Evolutionary conservation across 1,284 basidiomycete species (phyloP).

Genomic region (Coniferiporia weirii): DNA sequence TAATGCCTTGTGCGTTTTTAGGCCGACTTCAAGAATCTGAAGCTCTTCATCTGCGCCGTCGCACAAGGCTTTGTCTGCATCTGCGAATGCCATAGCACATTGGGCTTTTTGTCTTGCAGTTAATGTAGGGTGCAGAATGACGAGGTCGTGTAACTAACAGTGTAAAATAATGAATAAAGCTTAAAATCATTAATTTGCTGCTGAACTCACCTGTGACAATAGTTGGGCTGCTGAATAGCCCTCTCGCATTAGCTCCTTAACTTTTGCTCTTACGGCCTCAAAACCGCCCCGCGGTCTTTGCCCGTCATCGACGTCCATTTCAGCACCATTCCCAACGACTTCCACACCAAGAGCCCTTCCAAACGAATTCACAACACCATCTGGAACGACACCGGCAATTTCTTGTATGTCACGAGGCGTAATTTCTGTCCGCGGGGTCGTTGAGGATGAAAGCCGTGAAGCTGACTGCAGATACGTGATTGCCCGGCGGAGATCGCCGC

Average conservation of each 20-base stretch:
- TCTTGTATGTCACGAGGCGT: conserved; percentile 82
- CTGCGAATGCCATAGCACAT: conserved; percentile 84
- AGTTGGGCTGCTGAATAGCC: conserved; percentile 94
- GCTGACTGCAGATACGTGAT: conserved; percentile 99
- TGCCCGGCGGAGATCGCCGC: conserved; percentile 94
- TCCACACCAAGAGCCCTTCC: conserved; percentile 77
- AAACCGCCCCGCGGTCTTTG: conserved; percentile 46
- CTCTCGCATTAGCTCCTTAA: conserved; percentile 74
- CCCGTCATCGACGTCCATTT: conserved; percentile 46
- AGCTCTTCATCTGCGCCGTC: conserved; percentile 99
- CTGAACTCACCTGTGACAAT: conserved; percentile 68
- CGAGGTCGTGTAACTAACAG: conserved; percentile 81
- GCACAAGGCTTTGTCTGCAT: conserved; percentile 93
- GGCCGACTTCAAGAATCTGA: conserved; percentile 85
- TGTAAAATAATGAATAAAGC: not conserved
- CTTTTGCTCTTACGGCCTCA: conserved; percentile 65
- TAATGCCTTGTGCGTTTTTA: conserved; percentile 69
- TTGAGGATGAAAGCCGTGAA: conserved; percentile 74
- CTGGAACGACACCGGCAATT: conserved; percentile 94
- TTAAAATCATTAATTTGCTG: not conserved
- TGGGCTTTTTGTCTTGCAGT: conserved; percentile 78
- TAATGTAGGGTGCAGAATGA: conserved; percentile 79
- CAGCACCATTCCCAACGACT: conserved; percentile 35
- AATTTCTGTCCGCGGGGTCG: conserved; percentile 66
- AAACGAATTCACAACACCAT: conserved; percentile 65